Evolutionary conservation across 305 asterid species (phyloP), one percentile per base, ranked within the genome.

Genomic region (Fraxinus xanthoxyloides): DNA sequence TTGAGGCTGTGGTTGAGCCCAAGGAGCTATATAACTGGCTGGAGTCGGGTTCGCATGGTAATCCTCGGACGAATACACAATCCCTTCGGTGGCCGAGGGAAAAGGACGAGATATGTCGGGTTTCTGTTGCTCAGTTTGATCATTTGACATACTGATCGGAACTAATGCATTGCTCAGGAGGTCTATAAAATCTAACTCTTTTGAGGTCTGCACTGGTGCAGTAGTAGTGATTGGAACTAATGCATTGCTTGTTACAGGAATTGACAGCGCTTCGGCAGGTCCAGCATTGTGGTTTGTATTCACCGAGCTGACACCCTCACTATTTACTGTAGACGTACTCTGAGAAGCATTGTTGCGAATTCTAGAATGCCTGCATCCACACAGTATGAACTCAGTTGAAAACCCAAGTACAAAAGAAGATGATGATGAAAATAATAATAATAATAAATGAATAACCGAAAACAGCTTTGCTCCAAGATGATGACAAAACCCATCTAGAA

Each of bases 131-230:
- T 90, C 72, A 28, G 86, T 72, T 79, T 85, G 90, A 15, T 92
- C 88, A 1, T 86, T 77, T 43, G 92, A 31, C 77, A 83, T 31
- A 74, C 83, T 67, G 12, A 91, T 86, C 19, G 97, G 85, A 30
- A 69, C 75, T 83, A 97, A 85, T 72, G 97, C 89, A 76, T 93
- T 86, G 89, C 97, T 93, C 81, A 94, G 84, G 81, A 97, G 97
- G 87, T 93, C 97, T 10, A 94, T 91, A 76, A 93, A 89, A 79
- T 93, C 97, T 85, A 93, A 94, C 79, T 94, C 98, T 76, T 89
- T 87, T 1, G 86, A 84, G 59, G 95, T 81, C 51, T 70, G 89
- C 17, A 81, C 85, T 13, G 94, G 82, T 67, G 91, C 87, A 4
- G 85, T 74, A 74, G 85, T 88, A 3, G 88, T 48, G 5, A 17